phyloP scores from a whole-genome alignment of 2,329 filamentous ascomycete species.

The Botrytis aclada region DNA sequence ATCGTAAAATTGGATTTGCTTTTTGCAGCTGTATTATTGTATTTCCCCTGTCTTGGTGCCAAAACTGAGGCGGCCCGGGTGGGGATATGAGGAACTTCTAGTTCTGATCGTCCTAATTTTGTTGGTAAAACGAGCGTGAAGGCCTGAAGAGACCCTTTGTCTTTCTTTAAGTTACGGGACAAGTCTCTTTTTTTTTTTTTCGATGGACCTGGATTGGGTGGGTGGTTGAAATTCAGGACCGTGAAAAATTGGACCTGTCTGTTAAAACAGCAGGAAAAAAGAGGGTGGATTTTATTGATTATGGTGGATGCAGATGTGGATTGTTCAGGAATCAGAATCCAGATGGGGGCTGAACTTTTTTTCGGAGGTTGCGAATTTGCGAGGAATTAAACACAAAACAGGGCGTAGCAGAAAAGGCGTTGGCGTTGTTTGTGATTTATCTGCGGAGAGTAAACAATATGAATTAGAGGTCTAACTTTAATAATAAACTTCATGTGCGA shows the following conservation, averaged over 20 bases:
- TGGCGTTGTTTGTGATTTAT: constrained; percentile 4
- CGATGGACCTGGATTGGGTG: constrained; percentile 1
- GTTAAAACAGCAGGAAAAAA: constrained; percentile 1
- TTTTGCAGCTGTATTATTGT: constrained; percentile 11
- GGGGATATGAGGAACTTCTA: background rate
- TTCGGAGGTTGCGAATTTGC: constrained; percentile 11
- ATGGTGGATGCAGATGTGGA: background rate
- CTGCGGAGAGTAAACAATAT: constrained; percentile 11
- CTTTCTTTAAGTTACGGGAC: background rate
- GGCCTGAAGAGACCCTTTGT: constrained; percentile 4
- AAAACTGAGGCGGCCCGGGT: constrained; percentile 1
- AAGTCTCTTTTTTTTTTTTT: background rate
- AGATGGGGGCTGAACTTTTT: constrained; percentile 6
- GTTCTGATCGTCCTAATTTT: constrained; percentile 1
- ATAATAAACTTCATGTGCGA: constrained; percentile 5
- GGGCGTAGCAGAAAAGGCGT: constrained; percentile 4
- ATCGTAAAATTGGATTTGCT: constrained; percentile 13
- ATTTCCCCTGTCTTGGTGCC: constrained; percentile 14
- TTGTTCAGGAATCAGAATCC: background rate
- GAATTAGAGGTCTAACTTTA: constrained; percentile 7
- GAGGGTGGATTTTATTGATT: constrained; percentile 16
- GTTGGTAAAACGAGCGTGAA: constrained; percentile 19
- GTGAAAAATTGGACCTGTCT: constrained; percentile 4
- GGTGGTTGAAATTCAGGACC: background rate
- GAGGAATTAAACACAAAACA: background rate